Conservation (phyloP, 2,329 filamentous ascomycete species). For the Phialemoniopsis sp. region DNA sequence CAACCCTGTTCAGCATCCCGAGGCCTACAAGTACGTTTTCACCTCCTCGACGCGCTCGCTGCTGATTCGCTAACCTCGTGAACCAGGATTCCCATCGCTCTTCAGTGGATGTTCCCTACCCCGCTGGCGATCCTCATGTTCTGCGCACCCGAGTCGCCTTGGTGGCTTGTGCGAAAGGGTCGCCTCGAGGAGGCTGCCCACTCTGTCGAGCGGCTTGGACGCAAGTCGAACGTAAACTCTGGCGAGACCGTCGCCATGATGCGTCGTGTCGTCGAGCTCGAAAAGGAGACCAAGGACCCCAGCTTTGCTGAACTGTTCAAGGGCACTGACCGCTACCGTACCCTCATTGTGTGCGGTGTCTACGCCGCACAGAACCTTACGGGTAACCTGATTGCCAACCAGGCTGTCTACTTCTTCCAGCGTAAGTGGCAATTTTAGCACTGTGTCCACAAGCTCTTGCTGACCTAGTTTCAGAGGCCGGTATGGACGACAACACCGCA, state of each 20-base stretch:
- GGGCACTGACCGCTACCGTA: constrained; percentile 49
- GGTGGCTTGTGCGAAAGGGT: constrained; percentile 52
- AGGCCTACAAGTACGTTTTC: constrained; percentile 36
- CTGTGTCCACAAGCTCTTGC: background rate
- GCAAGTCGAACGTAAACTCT: constrained; percentile 26
- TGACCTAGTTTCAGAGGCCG: constrained; percentile 53
- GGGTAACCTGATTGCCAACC: constrained; percentile 59
- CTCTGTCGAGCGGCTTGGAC: constrained; percentile 45
- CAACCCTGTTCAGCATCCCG: constrained; percentile 24
- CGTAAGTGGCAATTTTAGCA: constrained; percentile 27
- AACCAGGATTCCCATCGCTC: constrained; percentile 46
- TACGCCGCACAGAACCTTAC: constrained; percentile 59
- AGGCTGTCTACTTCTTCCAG: constrained; percentile 57
- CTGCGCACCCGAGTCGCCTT: constrained; percentile 48
- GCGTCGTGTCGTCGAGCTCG: constrained; percentile 51
- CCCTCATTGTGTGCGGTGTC: constrained; percentile 50
- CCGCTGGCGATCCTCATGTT: constrained; percentile 45
- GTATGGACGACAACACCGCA: constrained; percentile 46
- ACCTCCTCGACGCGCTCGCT: too few species aligned
- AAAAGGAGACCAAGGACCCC: constrained; percentile 41
- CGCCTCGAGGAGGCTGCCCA: constrained; percentile 36
- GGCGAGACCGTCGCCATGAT: constrained; percentile 51
- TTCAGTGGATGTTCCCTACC: constrained; percentile 57
- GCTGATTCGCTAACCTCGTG: too few species aligned
- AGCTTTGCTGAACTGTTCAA: constrained; percentile 47